Evolutionary conservation across 2,329 filamentous ascomycete genomes (phyloP).

Genomic region (Scedosporium aurantiacum): DNA sequence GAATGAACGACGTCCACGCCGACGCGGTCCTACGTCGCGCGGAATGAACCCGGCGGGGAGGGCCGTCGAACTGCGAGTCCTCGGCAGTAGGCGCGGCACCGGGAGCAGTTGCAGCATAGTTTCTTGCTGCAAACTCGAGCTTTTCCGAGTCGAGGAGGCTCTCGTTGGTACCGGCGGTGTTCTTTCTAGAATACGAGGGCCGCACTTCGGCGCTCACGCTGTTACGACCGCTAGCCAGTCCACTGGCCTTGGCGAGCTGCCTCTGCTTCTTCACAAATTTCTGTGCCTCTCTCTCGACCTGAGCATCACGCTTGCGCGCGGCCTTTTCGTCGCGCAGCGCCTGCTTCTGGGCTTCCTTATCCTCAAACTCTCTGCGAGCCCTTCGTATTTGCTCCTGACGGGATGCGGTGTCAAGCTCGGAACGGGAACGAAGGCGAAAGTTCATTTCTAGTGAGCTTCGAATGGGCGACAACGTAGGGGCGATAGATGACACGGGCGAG

Average conservation of each 20-base stretch:
- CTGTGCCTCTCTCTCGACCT: conserved; percentile 44
- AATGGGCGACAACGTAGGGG: conserved; percentile 35
- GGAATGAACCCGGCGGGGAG: conserved; percentile 28
- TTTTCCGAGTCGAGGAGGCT: conserved; percentile 26
- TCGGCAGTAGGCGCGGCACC: conserved; percentile 20
- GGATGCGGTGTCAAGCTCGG: conserved; percentile 44
- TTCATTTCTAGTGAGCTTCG: conserved; percentile 47
- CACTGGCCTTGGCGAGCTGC: conserved; percentile 28
- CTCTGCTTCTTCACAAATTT: conserved; percentile 36
- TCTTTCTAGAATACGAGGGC: conserved; percentile 18
- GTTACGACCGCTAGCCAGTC: conserved; percentile 19
- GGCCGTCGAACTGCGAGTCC: conserved; percentile 29
- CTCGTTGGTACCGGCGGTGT: conserved; percentile 12
- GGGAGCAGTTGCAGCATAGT: conserved; percentile 32
- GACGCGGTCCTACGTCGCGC: conserved; percentile 50
- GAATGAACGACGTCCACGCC: conserved; percentile 51
- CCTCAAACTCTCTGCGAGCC: conserved; percentile 51
- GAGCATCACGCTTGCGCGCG: conserved; percentile 45
- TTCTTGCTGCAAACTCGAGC: conserved; percentile 30
- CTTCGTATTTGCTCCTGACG: conserved; percentile 47
- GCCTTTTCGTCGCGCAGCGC: conserved; percentile 36
- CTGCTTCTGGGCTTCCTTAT: conserved; percentile 49
- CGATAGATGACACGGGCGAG: conserved; percentile 17
- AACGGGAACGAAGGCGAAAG: conserved; percentile 50
- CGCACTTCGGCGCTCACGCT: conserved; percentile 20